phyloP scores from a whole-genome alignment of 2,329 filamentous ascomycete genomes.

The Cadophora sp. region DNA sequence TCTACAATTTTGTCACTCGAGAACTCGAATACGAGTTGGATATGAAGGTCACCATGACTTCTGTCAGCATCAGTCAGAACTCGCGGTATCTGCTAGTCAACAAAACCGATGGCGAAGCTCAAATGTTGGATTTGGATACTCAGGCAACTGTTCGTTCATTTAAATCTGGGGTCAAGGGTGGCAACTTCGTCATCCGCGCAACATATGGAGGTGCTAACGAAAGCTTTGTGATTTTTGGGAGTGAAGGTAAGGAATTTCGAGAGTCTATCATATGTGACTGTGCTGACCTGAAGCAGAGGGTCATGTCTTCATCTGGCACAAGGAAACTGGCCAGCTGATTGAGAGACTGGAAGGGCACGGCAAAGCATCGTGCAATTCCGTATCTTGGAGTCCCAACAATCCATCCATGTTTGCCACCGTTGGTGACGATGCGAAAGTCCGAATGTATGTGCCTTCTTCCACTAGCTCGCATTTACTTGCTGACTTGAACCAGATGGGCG shows the following conservation, averaged over 20 bases:
- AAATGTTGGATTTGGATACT: constrained; percentile 78
- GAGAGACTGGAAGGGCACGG: constrained; percentile 78
- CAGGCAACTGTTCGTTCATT: constrained; percentile 75
- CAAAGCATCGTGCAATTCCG: constrained; percentile 81
- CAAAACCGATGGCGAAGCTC: constrained; percentile 76
- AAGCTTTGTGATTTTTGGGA: constrained; percentile 90
- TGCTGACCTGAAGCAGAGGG: constrained; percentile 54
- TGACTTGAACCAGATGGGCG: constrained; percentile 27
- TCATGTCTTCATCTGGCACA: constrained; percentile 88
- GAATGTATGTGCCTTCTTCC: constrained; percentile 72
- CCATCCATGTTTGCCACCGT: constrained; percentile 88
- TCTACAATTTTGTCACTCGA: constrained; percentile 81
- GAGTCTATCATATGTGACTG: background rate
- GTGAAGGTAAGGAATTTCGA: constrained; percentile 69
- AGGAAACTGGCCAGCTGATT: constrained; percentile 77
- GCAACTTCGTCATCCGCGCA: constrained; percentile 80
- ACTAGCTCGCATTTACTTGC: background rate
- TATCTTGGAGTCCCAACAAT: constrained; percentile 87
- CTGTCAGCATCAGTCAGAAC: constrained; percentile 81
- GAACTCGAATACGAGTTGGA: constrained; percentile 78
- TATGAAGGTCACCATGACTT: constrained; percentile 74
- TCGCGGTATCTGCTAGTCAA: constrained; percentile 85
- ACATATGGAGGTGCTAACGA: constrained; percentile 89
- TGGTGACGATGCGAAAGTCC: constrained; percentile 84
- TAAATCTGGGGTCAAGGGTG: constrained; percentile 74